Conservation (phyloP, 2,329 filamentous ascomycete species). For the Gnomoniopsis smithogilvyi region DNA sequence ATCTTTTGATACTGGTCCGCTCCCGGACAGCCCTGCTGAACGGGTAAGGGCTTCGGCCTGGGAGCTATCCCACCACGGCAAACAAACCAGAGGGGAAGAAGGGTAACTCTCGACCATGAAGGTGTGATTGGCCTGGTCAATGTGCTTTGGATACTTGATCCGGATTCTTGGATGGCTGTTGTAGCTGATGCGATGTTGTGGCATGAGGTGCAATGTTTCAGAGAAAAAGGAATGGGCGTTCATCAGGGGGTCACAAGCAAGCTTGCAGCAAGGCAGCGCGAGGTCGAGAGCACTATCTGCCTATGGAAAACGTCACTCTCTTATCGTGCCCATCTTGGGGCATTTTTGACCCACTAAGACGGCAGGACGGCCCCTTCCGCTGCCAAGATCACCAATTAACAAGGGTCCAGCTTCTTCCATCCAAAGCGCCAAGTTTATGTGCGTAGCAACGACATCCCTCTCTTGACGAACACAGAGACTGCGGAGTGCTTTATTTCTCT, state of each 20-base stretch:
- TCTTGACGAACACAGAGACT: background rate
- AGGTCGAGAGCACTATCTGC: background rate
- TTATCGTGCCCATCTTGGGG: background rate
- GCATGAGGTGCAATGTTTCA: background rate
- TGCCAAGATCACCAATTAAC: background rate
- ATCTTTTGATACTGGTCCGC: constrained; percentile 3
- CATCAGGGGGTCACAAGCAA: background rate
- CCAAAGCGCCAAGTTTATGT: background rate
- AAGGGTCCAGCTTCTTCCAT: background rate
- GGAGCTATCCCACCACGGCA: background rate
- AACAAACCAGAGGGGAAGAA: background rate
- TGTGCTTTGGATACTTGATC: background rate
- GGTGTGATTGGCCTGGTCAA: background rate
- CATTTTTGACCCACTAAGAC: background rate
- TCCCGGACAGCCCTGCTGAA: background rate
- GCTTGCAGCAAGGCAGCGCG: background rate
- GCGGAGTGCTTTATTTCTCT: too few relatives aligned
- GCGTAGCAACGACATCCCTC: background rate
- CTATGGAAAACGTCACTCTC: background rate
- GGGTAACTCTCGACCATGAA: background rate
- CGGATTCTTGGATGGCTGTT: background rate
- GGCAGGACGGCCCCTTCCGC: background rate
- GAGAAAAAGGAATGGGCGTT: background rate
- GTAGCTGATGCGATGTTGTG: background rate
- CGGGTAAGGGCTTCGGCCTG: background rate